Percentiles rank a stretch among this genome's conserved stretches.
These are phyloP conservation scores for Dipodascus geniculatus DNA, from an alignment of 805 yeast genomes.

Conservation along the genomic window DNA sequence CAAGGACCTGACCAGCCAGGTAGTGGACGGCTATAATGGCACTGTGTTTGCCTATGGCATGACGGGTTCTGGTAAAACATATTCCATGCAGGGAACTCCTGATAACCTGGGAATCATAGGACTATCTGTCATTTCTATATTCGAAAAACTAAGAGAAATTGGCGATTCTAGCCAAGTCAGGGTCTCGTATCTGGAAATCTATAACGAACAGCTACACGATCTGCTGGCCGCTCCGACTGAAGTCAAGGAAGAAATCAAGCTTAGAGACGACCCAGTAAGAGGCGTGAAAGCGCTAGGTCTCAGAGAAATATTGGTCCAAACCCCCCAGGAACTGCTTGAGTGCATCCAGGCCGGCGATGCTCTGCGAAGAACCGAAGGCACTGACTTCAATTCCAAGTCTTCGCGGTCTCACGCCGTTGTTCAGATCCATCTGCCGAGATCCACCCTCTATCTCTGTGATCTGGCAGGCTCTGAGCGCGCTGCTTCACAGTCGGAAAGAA, in stretches of 20 bases:
- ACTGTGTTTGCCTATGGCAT: conserved; percentile 90
- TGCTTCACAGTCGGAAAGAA: conserved; percentile 56
- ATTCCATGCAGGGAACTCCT: conserved; percentile 66
- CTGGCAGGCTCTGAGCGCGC: conserved; percentile 96
- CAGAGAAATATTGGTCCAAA: conserved; percentile 43
- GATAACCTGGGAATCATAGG: conserved; percentile 62
- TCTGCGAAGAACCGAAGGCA: conserved; percentile 70
- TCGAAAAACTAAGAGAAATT: conserved; percentile 20
- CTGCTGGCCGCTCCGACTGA: conserved; percentile 36
- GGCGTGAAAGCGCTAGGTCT: conserved; percentile 60
- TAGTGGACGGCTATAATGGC: conserved; percentile 68
- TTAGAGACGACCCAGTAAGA: conserved; percentile 61
- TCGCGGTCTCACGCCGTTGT: conserved; percentile 90
- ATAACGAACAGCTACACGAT: conserved; percentile 80
- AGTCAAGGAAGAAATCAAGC: conserved; percentile 40
- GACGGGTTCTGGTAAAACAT: conserved; percentile 91
- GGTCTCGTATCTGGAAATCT: conserved; percentile 73
- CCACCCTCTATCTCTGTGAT: conserved; percentile 75
- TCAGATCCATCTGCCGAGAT: conserved; percentile 43
- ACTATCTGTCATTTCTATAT: conserved; percentile 50
- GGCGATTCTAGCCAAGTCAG: conserved; percentile 32
- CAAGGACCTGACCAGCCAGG: conserved; percentile 39
- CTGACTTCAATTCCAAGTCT: conserved; percentile 78
- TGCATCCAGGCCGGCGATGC: conserved; percentile 60
- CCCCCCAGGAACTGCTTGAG: conserved; percentile 47